Percentiles rank a stretch among this genome's conserved stretches.
Conservation (phyloP, 1,139 yeast species). For the Lodderomyces jiufengensis region DNA sequence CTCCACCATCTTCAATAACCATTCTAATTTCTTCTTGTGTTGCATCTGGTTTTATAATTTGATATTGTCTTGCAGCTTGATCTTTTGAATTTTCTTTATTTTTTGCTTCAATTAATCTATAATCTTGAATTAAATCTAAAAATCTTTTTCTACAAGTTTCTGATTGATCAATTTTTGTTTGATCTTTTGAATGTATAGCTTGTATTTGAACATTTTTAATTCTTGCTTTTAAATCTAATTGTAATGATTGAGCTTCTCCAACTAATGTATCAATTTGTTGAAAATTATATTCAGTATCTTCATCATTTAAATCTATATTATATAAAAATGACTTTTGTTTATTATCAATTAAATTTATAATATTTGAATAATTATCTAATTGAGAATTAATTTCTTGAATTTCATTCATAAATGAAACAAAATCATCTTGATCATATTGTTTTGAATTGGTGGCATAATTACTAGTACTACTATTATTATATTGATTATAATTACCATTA, state of each 20-base stretch:
- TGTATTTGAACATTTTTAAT: constrained; percentile 70
- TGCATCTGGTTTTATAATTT: constrained; percentile 91
- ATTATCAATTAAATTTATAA: constrained; percentile 74
- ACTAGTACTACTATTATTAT: not conserved
- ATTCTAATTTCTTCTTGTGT: constrained; percentile 77
- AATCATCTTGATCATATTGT: constrained; percentile 45
- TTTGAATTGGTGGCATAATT: constrained; percentile 2
- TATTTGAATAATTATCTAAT: constrained; percentile 72
- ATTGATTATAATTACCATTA: constrained; percentile 5
- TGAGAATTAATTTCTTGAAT: constrained; percentile 79
- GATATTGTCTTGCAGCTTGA: constrained; percentile 91
- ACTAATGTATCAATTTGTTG: constrained; percentile 75
- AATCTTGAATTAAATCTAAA: constrained; percentile 79
- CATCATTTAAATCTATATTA: constrained; percentile 73
- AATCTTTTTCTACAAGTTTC: constrained; percentile 85
- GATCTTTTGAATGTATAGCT: constrained; percentile 59
- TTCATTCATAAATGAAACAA: constrained; percentile 76
- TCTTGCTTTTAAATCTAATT: constrained; percentile 67
- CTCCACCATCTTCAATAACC: constrained; percentile 69
- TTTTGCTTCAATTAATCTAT: constrained; percentile 81
- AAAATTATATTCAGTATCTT: constrained; percentile 66
- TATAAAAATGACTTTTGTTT: constrained; percentile 81
- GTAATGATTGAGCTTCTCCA: constrained; percentile 76
- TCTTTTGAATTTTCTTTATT: constrained; percentile 80
- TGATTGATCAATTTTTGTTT: constrained; percentile 84